These are phyloP conservation scores for Thalassia testudinum DNA, from an alignment of 116 monocot genomes.

Conservation along the genomic window DNA sequence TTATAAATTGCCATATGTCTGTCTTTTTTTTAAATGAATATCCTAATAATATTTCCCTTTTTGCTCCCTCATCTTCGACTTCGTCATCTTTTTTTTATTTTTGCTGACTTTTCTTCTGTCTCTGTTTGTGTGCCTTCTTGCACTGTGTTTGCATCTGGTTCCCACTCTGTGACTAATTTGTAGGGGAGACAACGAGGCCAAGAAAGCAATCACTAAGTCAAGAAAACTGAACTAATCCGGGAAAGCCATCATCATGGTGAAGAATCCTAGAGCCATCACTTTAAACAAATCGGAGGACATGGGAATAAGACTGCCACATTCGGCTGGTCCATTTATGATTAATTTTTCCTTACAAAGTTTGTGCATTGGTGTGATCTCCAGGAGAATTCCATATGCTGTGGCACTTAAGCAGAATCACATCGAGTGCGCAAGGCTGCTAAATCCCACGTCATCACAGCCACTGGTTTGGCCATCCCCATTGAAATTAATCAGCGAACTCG, in stretches of 20 bases:
- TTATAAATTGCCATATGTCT: no score
- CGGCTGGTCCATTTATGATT: neutral
- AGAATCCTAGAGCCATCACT: neutral
- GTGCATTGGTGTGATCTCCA: neutral
- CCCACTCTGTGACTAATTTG: no score
- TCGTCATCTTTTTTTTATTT: no score
- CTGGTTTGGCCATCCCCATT: slow-evolving; percentile 54
- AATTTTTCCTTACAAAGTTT: neutral
- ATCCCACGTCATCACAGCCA: slow-evolving; percentile 43
- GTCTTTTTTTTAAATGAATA: no score
- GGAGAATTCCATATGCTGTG: slow-evolving; percentile 41
- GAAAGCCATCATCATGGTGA: neutral
- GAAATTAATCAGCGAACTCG: slow-evolving; percentile 50
- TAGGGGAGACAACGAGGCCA: no score
- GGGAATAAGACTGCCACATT: neutral
- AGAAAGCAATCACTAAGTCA: no score
- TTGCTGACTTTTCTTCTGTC: neutral
- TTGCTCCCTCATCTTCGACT: no score
- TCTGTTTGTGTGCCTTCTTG: neutral
- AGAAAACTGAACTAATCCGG: neutral
- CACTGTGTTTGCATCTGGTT: no score
- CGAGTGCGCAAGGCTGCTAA: slow-evolving; percentile 36
- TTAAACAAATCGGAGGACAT: neutral
- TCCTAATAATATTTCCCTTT: no score
- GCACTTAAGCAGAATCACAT: slow-evolving; percentile 38